A percentile compares a stretch with the other conserved stretches of the same genome.
phyloP scores from a whole-genome alignment of 2,329 filamentous ascomycete species.

The Xylariales sp. region DNA sequence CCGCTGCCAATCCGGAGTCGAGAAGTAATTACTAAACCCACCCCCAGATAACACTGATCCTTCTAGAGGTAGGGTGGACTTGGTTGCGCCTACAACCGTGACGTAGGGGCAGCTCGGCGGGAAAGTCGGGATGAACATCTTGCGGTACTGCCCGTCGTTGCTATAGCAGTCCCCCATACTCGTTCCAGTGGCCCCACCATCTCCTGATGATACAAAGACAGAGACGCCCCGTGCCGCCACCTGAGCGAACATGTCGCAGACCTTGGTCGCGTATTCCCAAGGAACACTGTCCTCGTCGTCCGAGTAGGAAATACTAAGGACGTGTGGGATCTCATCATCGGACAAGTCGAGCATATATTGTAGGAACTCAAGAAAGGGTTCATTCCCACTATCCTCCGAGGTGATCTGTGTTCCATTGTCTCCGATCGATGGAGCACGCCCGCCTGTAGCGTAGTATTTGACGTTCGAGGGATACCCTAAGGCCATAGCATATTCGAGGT shows the following conservation, averaged over 20 bases:
- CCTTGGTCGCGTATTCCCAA: conserved; percentile 48
- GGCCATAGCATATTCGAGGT: conserved; percentile 44
- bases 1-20: conserved; percentile 40
- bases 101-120: conserved; percentile 41
- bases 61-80: conserved; percentile 17
- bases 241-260: conserved; percentile 57
- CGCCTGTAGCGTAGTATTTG: conserved; percentile 40
- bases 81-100: conserved; percentile 21
- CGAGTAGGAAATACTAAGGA: conserved; percentile 60
- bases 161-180: conserved; percentile 43
- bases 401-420: conserved; percentile 32
- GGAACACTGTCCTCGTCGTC: conserved; percentile 61
- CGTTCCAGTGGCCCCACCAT: conserved; percentile 46
- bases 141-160: conserved; percentile 47
- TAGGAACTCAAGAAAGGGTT: conserved; percentile 62
- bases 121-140: conserved; percentile 44
- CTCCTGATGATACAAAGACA: conserved; percentile 56
- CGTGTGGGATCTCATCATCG: conserved; percentile 50
- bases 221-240: conserved; percentile 59
- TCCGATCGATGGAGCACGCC: conserved; percentile 37
- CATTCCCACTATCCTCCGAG: conserved; percentile 46
- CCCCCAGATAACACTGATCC: conserved; percentile 29
- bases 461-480: conserved; percentile 40
- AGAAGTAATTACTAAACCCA: conserved; percentile 47
- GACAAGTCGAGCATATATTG: conserved; percentile 50